A percentile compares a stretch with the other conserved stretches of the same genome.
Evolutionary conservation across 768 basidiomycete species (phyloP).

Genomic region (Mycena latifolia): DNA sequence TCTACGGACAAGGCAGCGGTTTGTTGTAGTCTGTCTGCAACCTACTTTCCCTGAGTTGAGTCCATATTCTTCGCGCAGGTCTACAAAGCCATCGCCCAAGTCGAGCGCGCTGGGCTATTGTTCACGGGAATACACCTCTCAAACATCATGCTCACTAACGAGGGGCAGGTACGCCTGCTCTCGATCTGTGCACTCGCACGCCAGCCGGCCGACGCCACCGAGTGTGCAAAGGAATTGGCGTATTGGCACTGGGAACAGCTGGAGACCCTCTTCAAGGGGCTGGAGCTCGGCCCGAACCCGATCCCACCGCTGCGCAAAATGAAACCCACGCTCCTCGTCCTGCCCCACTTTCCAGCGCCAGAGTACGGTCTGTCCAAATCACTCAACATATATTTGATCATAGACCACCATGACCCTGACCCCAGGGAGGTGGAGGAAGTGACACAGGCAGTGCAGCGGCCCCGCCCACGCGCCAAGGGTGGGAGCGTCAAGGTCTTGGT

Average conservation of each 20-base stretch:
- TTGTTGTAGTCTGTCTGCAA: not conserved
- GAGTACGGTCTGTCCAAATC: not conserved
- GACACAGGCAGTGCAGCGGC: not conserved
- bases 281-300: not conserved
- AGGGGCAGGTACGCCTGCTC: slow-evolving; percentile 15
- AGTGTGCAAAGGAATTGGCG: not conserved
- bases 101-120: slow-evolving; percentile 25
- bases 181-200: not conserved
- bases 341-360: slow-evolving; percentile 13
- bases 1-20: slow-evolving; percentile 30
- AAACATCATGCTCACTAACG: slow-evolving; percentile 9
- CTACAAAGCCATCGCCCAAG: slow-evolving; percentile 24
- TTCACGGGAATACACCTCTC: slow-evolving; percentile 3
- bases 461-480: not conserved
- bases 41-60: not conserved
- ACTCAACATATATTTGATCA: not conserved
- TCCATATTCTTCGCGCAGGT: slow-evolving; percentile 6
- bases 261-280: slow-evolving; percentile 6
- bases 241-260: slow-evolving; percentile 19
- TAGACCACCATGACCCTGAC: not conserved
- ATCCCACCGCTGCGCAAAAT: slow-evolving; percentile 8
- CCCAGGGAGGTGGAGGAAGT: not conserved
- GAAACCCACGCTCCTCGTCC: not conserved
- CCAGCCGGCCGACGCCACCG: slow-evolving; percentile 3
- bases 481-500: not conserved